A percentile compares a stretch with the other conserved stretches of the same genome.
Evolutionary conservation across 441 rosid species (phyloP).

Genomic region (Syzygium syzygioides): DNA sequence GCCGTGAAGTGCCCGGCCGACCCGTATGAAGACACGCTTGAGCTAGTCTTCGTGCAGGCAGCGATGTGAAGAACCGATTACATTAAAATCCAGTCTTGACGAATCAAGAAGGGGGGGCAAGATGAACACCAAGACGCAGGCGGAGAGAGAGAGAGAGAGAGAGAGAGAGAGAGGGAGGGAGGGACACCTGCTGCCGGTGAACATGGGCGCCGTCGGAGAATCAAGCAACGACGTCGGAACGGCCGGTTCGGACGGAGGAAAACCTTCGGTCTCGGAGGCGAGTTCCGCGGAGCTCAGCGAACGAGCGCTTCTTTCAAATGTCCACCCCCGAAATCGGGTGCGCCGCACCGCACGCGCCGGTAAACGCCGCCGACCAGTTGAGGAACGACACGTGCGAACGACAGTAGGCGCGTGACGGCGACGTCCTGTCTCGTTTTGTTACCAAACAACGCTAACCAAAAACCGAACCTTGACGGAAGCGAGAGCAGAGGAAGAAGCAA

Average conservation of each 20-base stretch:
- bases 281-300: background rate
- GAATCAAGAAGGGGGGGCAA: background rate
- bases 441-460: background rate
- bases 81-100: background rate
- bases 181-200: background rate
- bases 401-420: background rate
- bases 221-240: background rate
- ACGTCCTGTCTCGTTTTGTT: background rate
- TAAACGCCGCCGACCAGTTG: background rate
- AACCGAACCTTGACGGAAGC: background rate
- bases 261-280: background rate
- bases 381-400: background rate
- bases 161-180: background rate
- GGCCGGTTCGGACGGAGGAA: background rate
- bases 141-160: background rate
- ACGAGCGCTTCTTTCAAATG: background rate
- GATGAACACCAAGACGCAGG: background rate
- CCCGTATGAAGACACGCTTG: background rate
- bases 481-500: background rate
- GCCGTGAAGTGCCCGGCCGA: background rate
- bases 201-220: background rate
- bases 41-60: background rate
- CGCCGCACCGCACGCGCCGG: background rate
- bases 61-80: background rate
- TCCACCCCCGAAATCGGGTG: background rate